Evolutionary conservation across 495 filamentous ascomycete genomes (phyloP).

Genomic region (Trichoderma erinaceum): DNA sequence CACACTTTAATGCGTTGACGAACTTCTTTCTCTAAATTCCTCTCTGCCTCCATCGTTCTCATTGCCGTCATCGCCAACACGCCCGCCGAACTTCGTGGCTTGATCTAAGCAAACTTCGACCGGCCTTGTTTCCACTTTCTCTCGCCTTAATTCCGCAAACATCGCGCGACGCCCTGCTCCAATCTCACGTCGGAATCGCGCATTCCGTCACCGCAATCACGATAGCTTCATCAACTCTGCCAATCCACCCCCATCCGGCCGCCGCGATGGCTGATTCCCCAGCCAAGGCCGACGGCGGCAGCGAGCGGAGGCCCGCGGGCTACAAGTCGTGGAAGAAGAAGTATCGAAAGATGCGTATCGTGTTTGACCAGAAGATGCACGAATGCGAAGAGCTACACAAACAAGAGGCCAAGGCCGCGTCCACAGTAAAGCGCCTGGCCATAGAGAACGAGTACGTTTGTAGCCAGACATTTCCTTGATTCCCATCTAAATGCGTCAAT

Average conservation of each 20-base stretch:
- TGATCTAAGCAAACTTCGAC: neutral
- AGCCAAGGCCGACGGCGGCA: conserved; percentile 8
- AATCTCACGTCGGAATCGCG: neutral
- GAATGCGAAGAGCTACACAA: conserved; percentile 71
- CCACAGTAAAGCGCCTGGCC: conserved; percentile 69
- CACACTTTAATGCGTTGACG: neutral
- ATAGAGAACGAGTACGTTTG: conserved; percentile 69
- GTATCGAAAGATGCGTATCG: conserved; percentile 83
- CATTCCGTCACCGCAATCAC: conserved; percentile 6
- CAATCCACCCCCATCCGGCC: conserved; percentile 13
- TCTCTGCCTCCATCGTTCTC: neutral
- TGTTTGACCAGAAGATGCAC: conserved; percentile 77
- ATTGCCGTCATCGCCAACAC: conserved; percentile 3
- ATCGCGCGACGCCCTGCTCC: neutral
- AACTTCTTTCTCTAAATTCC: neutral
- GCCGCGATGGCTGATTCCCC: conserved; percentile 13
- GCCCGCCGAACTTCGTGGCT: neutral
- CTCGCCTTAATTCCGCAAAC: neutral
- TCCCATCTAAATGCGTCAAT: neutral
- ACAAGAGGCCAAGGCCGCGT: conserved; percentile 69
- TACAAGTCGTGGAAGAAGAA: conserved; percentile 69
- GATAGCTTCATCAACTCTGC: conserved; percentile 8
- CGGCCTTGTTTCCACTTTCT: neutral
- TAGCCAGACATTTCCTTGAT: too few relatives aligned
- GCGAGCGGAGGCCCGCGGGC: conserved; percentile 4